Evolutionary conservation across 768 basidiomycete genomes (phyloP), one percentile per base, ranked within the genome.

Genomic region (Termitomyces sp.): DNA sequence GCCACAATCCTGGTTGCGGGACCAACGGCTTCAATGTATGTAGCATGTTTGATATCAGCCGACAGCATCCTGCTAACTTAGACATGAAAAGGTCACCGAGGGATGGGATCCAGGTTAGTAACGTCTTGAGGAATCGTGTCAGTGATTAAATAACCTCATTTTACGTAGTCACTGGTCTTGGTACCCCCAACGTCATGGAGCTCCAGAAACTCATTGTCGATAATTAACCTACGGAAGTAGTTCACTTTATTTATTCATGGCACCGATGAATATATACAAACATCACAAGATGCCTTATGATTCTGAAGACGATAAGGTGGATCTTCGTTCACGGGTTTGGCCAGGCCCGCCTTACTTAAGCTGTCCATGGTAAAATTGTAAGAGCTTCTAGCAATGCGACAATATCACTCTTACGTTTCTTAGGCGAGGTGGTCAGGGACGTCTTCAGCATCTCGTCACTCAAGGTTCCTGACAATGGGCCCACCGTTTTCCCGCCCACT

Each of bases 91-190:
- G 79, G 75, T 80, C 4, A 77, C 78, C 9, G 47, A 43, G 46
- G 84, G 84, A 46, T 86, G 84, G 83, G 84, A 85, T 71, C 79
- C 83, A 35, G 76, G 83, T 82, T 57, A 63, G 75, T 69, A 13
- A 28, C 16, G 16, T 24, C 48, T 6, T 8, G 10, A 47, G 20
- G n/a, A n/a, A 26, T 38, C 3, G 22, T 40, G n/a, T 22, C 35
- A 18, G 20, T 35, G 4, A 2, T 22, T 24, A 46, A 10, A n/a
- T 35, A 13, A n/a, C 13, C 42, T 45, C 24, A 32, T 43, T 30
- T n/a, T 44, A 56, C 30, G 6, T 63, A 64, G 68, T 65, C 12
- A 68, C 68, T 35, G 65, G 49, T 22, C 45, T 64, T 4, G 61
- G 61, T 6, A 56, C 60, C n/a, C 82, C 82, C 4, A 72, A 84